These are phyloP conservation scores for Syncephalis plumigaleata DNA, from an alignment of 371 early-diverging fungal genomes.

Conservation along the genomic window DNA sequence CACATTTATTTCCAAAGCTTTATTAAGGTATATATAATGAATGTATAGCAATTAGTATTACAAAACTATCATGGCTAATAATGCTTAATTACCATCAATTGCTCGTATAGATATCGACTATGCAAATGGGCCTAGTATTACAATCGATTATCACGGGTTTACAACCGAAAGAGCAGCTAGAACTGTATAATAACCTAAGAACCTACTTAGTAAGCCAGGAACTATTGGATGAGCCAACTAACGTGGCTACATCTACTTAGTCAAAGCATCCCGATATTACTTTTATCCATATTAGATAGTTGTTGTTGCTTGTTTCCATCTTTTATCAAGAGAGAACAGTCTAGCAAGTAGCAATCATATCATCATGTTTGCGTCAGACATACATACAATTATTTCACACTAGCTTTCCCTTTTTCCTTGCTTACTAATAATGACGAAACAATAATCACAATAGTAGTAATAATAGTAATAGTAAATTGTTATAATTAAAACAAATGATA, in stretches of 20 bases:
- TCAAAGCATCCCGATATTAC: no score
- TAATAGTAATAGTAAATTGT: no score
- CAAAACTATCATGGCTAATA: neutral
- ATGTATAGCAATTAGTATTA: neutral
- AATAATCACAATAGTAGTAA: no score
- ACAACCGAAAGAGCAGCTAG: conserved; percentile 28
- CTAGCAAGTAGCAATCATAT: no score
- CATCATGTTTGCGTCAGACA: no score
- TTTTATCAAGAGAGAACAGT: no score
- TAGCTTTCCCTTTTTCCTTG: no score
- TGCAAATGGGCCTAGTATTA: conserved; percentile 32
- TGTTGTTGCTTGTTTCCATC: no score
- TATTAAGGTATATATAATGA: conserved; percentile 30
- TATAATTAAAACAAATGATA: conserved; percentile 7
- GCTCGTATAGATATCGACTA: conserved; percentile 35
- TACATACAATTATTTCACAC: no score
- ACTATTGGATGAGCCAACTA: conserved; percentile 16
- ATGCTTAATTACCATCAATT: conserved; percentile 51
- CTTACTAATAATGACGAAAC: no score
- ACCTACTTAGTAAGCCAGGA: conserved; percentile 37
- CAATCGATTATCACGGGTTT: conserved; percentile 26
- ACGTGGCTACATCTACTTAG: no score
- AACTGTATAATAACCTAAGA: conserved; percentile 28
- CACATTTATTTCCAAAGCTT: conserved; percentile 85
- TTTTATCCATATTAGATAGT: no score